phyloP scores from a whole-genome alignment of 768 basidiomycete genomes.

The Boletus subcaerulescens region DNA sequence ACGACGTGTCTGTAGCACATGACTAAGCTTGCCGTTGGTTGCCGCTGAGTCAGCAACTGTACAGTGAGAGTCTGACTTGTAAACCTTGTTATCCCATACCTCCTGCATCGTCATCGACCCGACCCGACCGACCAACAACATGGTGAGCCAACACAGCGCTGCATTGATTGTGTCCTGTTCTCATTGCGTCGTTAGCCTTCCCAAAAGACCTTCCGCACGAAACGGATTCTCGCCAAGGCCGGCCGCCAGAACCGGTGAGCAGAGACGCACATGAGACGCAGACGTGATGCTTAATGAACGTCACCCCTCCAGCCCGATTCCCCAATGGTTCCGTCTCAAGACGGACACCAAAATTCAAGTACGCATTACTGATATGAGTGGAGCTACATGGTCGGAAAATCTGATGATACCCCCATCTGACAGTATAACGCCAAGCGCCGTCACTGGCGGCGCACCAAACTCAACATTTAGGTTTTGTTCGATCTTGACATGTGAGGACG shows the following conservation, averaged over 20 bases:
- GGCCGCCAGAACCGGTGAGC: slow-evolving; percentile 90
- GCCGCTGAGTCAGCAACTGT: slow-evolving; percentile 40
- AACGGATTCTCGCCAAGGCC: slow-evolving; percentile 96
- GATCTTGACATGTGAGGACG: neutral
- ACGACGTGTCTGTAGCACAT: too few relatives aligned
- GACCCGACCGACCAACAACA: slow-evolving; percentile 38
- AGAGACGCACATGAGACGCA: neutral
- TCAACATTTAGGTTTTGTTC: slow-evolving; percentile 72
- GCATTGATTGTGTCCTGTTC: neutral
- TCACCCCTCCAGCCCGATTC: slow-evolving; percentile 69
- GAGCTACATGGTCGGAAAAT: neutral
- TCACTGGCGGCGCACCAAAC: slow-evolving; percentile 99
- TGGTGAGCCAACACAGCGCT: slow-evolving; percentile 39
- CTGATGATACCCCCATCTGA: neutral
- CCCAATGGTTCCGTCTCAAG: slow-evolving; percentile 99
- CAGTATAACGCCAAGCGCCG: slow-evolving; percentile 95
- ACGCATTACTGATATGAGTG: slow-evolving; percentile 9
- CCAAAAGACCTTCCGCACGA: slow-evolving; percentile 97
- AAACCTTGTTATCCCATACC: slow-evolving; percentile 34
- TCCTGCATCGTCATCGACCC: slow-evolving; percentile 22
- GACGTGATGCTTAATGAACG: neutral
- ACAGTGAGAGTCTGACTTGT: slow-evolving; percentile 28
- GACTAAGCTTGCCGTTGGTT: slow-evolving; percentile 7
- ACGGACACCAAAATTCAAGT: slow-evolving; percentile 94
- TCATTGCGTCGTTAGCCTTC: slow-evolving; percentile 66